A percentile compares a stretch with the other conserved stretches of the same genome.
These are phyloP conservation scores for Fusarium miscanthi DNA, from an alignment of 2,329 filamentous ascomycete genomes.

Conservation along the genomic window DNA sequence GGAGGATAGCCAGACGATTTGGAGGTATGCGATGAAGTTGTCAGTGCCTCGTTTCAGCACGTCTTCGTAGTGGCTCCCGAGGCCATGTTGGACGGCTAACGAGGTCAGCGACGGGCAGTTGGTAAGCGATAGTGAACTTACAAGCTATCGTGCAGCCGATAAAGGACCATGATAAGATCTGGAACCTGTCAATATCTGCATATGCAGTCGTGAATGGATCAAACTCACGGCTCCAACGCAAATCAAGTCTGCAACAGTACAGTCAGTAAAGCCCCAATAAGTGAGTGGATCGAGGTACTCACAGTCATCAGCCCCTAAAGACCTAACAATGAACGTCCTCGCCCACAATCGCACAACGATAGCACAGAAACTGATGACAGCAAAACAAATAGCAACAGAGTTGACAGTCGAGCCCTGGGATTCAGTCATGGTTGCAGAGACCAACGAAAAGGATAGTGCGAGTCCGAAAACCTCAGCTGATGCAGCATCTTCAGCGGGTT, in stretches of 20 bases:
- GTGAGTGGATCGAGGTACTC: neutral
- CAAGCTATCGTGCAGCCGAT: conserved; percentile 29
- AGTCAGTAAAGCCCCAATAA: neutral
- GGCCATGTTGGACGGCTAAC: conserved; percentile 24
- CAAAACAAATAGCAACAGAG: conserved; percentile 24
- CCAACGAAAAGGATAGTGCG: neutral
- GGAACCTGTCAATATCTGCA: neutral
- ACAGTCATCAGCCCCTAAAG: conserved; percentile 30
- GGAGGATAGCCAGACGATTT: conserved; percentile 31
- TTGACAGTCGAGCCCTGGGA: conserved; percentile 21
- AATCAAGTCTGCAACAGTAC: conserved; percentile 18
- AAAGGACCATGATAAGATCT: conserved; percentile 24
- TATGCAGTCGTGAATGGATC: rapidly evolving
- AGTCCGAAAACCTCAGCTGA: neutral
- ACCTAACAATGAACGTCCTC: conserved; percentile 25
- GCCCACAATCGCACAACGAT: conserved; percentile 29
- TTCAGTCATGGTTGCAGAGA: conserved; percentile 7
- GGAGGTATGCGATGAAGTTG: conserved; percentile 31
- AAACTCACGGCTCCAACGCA: conserved; percentile 21
- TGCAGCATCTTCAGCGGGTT: neutral
- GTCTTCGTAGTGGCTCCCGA: conserved; percentile 23
- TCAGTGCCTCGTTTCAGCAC: conserved; percentile 12
- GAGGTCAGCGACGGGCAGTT: neutral
- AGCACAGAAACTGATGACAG: conserved; percentile 27
- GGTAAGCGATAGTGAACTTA: neutral